phyloP scores from a whole-genome alignment of 2,329 filamentous ascomycete species.

The Alternaria ethzedia region DNA sequence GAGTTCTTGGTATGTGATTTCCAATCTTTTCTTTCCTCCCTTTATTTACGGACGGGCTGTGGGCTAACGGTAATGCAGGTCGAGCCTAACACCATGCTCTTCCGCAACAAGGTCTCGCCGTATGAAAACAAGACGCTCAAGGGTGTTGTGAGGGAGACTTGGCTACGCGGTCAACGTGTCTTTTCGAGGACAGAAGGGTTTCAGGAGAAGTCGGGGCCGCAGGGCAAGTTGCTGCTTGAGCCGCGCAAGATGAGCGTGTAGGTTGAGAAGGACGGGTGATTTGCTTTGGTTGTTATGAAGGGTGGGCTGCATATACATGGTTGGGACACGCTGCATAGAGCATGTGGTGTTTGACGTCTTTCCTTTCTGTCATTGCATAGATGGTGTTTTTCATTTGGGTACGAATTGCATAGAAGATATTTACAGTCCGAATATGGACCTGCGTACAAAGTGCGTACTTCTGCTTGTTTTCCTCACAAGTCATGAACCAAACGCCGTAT shows the following conservation, averaged over 20 bases:
- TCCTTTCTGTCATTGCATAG: neutral
- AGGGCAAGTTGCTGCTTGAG: conserved; percentile 60
- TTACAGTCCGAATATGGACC: neutral
- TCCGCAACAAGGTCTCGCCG: conserved; percentile 90
- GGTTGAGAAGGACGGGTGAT: neutral
- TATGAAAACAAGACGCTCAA: conserved; percentile 82
- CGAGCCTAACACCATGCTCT: conserved; percentile 80
- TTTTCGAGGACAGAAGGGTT: conserved; percentile 72
- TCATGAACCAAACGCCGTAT: neutral
- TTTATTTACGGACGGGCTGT: neutral
- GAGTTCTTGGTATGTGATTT: conserved; percentile 70
- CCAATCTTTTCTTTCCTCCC: neutral
- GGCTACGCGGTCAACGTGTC: conserved; percentile 78
- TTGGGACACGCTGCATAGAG: neutral
- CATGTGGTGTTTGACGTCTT: neutral
- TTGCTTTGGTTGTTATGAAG: neutral
- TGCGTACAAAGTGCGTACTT: neutral
- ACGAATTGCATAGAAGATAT: neutral
- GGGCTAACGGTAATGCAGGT: conserved; percentile 35
- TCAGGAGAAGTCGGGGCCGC: conserved; percentile 62
- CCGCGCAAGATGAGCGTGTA: conserved; percentile 42
- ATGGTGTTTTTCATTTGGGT: neutral
- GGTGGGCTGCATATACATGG: neutral
- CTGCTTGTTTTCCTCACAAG: neutral
- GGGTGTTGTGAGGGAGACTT: conserved; percentile 84